Evolutionary conservation across 148 eudicot genomes (phyloP).

Genomic region (Spergularia bocconei): DNA sequence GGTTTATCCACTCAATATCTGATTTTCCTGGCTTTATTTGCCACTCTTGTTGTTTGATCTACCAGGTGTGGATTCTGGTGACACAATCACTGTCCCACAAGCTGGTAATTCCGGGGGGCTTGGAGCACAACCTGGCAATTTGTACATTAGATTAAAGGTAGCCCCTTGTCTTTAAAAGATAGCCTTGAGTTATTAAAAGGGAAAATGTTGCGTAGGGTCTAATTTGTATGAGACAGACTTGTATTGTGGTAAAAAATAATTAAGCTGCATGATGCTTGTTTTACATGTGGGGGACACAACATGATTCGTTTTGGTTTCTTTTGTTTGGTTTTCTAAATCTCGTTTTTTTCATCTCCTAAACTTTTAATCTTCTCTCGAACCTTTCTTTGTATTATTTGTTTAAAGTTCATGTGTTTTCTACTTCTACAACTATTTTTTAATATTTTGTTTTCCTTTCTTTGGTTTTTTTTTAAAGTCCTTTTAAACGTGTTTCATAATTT

Average conservation of each 20-base stretch:
- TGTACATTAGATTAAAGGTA: constrained; percentile 75
- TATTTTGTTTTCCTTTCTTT: no score
- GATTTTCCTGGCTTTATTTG: constrained; percentile 3
- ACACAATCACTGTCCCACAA: constrained; percentile 76
- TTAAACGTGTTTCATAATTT: no score
- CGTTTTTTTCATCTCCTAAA: no score
- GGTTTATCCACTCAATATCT: background rate
- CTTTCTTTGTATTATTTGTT: no score
- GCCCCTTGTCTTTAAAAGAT: background rate
- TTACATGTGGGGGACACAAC: background rate
- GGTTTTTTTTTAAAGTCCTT: no score
- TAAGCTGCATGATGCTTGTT: background rate
- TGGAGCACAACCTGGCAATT: constrained; percentile 65
- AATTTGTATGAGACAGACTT: no score
- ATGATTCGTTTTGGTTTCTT: no score
- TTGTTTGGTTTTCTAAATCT: no score
- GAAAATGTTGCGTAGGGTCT: background rate
- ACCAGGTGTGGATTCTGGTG: constrained; percentile 85
- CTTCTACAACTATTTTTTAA: no score
- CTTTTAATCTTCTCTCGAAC: no score
- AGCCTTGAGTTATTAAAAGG: background rate
- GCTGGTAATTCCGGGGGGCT: constrained; percentile 83
- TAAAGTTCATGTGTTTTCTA: no score
- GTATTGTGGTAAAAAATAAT: no score
- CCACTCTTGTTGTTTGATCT: constrained; percentile 16